Evolutionary conservation across 2,329 filamentous ascomycete species (phyloP), one percentile per base, ranked within the genome.

Genomic region (Talaromyces sp.): DNA sequence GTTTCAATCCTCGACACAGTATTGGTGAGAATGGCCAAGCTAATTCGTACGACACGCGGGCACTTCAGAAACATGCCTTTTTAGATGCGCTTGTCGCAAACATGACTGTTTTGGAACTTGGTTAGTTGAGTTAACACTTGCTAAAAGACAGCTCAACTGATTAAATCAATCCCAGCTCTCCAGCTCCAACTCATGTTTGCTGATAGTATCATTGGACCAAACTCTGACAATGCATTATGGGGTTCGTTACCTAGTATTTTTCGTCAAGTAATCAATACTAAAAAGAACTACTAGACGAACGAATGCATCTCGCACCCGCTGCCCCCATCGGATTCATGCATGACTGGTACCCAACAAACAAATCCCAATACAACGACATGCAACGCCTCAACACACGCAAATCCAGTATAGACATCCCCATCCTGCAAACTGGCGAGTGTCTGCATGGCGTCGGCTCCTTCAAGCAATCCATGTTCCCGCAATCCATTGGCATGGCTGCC

Each of bases 401-500:
- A 41, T 70, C 77, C 4, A 69, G 69, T 9, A 63, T 78, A 0
- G 72, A 75, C 35, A 70, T 80, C 5, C 77, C 77, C 0, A 67
- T 79, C 3, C 68, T 80, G 68, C 77, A 79, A 60, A 72, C 72
- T 3, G 77, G 73, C 10, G 77, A 80, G 59, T 79, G 77, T 60
- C 70, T 80, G 3, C 77, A 80, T 52, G 77, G 75, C 1, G 77
- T 79, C 1, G 77, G 74, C 7, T 77, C 74, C 0, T 79, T 75
- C 65, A 79, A 78, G 55, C 77, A 79, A 64, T 77, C 75, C 10
- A 75, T 79, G 66, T 79, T 80, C 59, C 77, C 77, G 1, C 76
- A 79, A 56, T 71, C 71, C 35, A 66, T 79, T 26, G 76, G 72
- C 0, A 62, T 80, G 62, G 76, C 77, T 0, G 75, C 77, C 1